Evolutionary conservation across 2,329 filamentous ascomycete genomes (phyloP).

Genomic region (Alternaria longipes): DNA sequence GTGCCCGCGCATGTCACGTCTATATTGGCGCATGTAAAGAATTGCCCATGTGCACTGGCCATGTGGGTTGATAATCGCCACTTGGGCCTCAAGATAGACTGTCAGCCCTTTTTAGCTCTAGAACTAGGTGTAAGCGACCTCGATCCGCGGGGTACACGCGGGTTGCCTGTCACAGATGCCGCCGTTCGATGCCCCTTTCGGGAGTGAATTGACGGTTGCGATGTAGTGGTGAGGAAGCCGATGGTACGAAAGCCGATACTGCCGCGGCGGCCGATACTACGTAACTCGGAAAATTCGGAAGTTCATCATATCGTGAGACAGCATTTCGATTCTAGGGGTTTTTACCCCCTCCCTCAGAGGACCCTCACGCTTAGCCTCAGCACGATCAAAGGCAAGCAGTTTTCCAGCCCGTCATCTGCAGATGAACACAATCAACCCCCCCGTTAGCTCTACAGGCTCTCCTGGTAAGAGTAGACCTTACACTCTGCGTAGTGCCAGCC

Average conservation of each 20-base stretch:
- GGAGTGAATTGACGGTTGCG: not conserved
- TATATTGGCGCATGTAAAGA: constrained; percentile 1
- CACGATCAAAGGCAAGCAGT: not conserved
- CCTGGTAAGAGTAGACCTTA: not conserved
- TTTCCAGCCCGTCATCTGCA: not conserved
- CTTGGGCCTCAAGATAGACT: constrained; percentile 11
- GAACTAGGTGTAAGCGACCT: constrained; percentile 1
- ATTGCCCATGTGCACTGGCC: constrained; percentile 9
- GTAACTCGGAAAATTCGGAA: not conserved
- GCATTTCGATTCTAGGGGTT: not conserved
- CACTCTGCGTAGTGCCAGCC: not conserved
- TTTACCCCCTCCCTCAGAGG: not conserved
- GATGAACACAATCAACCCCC: not conserved
- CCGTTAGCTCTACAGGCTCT: not conserved
- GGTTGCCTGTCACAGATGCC: not conserved
- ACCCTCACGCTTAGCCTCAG: not conserved
- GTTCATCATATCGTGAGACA: not conserved
- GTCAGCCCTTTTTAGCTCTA: constrained; percentile 1
- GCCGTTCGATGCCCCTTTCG: not conserved
- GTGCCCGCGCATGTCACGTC: constrained; percentile 3
- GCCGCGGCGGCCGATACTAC: not conserved
- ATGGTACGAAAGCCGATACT: not conserved
- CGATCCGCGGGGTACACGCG: not conserved
- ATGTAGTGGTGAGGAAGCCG: not conserved
- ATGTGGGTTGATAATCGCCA: constrained; percentile 5